Base-by-base conservation (phyloP, 2,329 filamentous ascomycete species). In the Cylindrodendrum hubeiense region DNA sequence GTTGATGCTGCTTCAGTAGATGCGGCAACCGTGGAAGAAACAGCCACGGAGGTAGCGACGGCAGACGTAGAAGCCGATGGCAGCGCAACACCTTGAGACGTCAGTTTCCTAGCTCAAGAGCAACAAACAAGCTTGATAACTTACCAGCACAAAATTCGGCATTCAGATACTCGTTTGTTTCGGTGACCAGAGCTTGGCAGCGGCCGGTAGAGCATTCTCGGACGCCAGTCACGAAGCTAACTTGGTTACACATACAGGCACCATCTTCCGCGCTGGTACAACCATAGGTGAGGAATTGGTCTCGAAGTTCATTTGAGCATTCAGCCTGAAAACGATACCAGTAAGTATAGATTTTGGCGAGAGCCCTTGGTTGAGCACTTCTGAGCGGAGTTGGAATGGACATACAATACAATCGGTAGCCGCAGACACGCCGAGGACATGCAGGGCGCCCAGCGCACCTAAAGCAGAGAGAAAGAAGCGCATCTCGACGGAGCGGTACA, bases 201-300 rank as follows among this genome's bases (percentile, higher is more conserved):
- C 56, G 49, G 13, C 73, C 71, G 47, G 70, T 73, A 34, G 81
- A 77, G 62, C 83, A 85, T 52, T 84, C 82, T 22, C 75, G 71
- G 50, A 84, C 76, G n/a, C 79, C 80, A 59, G 71, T 71, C 28
- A 71, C 50, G 57, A 81, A 82, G 21, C 71, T 71, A 1, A 73
- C n/a, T n/a, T n/a, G 57, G 12, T 78, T 78, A 67, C 84, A 86
- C 17, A 85, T 75, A 65, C 84, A 86, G 17, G 74, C 69, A 21
- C 73, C 72, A 28, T 79, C 71, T 44, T 72, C 69, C 34, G 76
- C 76, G 63, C 67, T 75, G n/a, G 49, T 39, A 43, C 79, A 80
- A 10, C 55, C 46, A 47, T 71, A 71, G 17, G 63, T 61, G 37
- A 60, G 59, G 30, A 66, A 63, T 7, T 33, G 33, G 21, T 43